phyloP scores from a whole-genome alignment of 208 protist species.

The Leishmania amazonensis region DNA sequence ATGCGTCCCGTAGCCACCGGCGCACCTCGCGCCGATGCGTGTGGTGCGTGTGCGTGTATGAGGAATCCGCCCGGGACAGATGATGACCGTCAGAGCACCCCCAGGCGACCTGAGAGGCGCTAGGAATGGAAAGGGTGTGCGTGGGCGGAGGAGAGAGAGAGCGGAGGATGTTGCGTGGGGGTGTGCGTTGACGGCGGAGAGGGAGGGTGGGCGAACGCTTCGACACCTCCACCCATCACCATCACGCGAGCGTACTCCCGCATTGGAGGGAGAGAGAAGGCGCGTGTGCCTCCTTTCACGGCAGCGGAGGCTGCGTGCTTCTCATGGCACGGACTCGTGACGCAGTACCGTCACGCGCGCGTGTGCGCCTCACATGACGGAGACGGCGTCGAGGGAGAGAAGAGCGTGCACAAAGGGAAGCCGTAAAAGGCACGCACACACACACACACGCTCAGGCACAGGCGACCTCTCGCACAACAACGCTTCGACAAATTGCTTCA shows the following conservation, averaged over 20 bases:
- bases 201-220: not conserved
- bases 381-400: not conserved
- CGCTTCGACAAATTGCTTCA: not conserved
- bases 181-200: not conserved
- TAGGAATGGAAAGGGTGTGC: too few relatives aligned
- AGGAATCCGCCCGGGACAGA: too few relatives aligned
- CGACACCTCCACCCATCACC: not conserved
- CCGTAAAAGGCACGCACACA: not conserved
- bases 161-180: not conserved
- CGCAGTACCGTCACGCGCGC: not conserved
- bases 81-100: not conserved
- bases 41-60: not conserved
- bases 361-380: not conserved
- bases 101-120: not conserved
- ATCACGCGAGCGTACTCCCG: not conserved
- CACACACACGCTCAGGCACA: not conserved
- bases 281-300: not conserved
- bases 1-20: not conserved
- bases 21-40: not conserved
- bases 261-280: not conserved
- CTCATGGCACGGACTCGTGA: not conserved
- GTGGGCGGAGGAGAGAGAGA: not conserved
- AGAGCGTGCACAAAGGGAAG: not conserved
- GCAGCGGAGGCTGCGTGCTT: not conserved
- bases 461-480: not conserved